phyloP scores from a whole-genome alignment of 1,284 basidiomycete genomes.

The Cryptococcus sp. region DNA sequence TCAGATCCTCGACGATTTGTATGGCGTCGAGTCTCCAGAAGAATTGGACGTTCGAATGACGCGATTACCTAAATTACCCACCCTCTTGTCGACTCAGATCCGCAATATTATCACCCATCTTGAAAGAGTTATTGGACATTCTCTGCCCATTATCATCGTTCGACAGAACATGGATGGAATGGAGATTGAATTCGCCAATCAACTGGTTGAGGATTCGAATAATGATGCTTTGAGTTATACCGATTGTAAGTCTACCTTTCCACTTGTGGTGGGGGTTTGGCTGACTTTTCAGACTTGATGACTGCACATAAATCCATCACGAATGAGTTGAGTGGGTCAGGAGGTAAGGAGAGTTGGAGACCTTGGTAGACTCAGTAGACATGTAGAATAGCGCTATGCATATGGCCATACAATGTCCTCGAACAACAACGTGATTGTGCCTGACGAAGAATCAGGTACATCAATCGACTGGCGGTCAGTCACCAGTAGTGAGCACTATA shows the following conservation, averaged over 20 bases:
- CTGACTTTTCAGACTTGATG: conserved; percentile 37
- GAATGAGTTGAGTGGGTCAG: conserved; percentile 43
- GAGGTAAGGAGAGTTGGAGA: conserved; percentile 43
- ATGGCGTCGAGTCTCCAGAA: conserved; percentile 74
- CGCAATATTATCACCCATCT: conserved; percentile 76
- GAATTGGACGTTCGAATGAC: conserved; percentile 72
- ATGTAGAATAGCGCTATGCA: neutral
- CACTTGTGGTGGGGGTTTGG: neutral
- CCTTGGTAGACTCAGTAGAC: conserved; percentile 24
- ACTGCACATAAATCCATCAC: conserved; percentile 47
- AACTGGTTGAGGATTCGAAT: conserved; percentile 95
- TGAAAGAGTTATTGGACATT: conserved; percentile 60
- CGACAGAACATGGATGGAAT: conserved; percentile 89
- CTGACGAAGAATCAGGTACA: no score
- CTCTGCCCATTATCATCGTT: conserved; percentile 69
- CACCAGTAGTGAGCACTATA: no score
- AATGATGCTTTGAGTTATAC: conserved; percentile 87
- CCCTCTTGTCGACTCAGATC: conserved; percentile 76
- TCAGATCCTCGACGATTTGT: conserved; percentile 76
- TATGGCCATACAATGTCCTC: no score
- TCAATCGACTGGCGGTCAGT: no score
- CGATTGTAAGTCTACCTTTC: conserved; percentile 61
- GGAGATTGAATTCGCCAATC: conserved; percentile 95
- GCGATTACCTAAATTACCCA: conserved; percentile 62
- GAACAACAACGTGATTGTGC: no score